Evolutionary conservation across 257 asterid genomes (phyloP).

Genomic region (Cinchona pubescens): DNA sequence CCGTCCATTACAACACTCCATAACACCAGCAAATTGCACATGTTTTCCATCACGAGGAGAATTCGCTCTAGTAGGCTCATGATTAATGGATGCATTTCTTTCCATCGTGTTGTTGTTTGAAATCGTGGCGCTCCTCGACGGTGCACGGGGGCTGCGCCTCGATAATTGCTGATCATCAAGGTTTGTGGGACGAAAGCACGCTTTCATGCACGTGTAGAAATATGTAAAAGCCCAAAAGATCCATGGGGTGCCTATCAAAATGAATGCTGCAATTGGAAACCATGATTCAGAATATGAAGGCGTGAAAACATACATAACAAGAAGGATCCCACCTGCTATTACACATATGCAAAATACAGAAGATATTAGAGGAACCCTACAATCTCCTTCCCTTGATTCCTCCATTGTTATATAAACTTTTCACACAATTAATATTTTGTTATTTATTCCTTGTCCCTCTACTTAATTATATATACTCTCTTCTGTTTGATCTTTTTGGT

Average conservation of each 20-base stretch:
- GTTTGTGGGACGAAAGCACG: not conserved
- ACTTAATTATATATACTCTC: too few relatives aligned
- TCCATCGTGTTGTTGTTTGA: constrained; percentile 9
- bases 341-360: constrained; percentile 29
- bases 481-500: too few relatives aligned
- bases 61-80: not conserved
- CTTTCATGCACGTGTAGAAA: constrained; percentile 31
- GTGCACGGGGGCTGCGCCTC: constrained; percentile 6
- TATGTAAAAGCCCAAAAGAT: constrained; percentile 35
- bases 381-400: constrained; percentile 35
- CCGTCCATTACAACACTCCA: constrained; percentile 12
- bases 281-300: constrained; percentile 32
- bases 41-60: constrained; percentile 9
- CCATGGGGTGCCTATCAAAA: constrained; percentile 36
- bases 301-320: constrained; percentile 25
- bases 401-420: too few relatives aligned
- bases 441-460: too few relatives aligned
- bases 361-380: constrained; percentile 35
- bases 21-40: constrained; percentile 12
- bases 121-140: not conserved
- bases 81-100: constrained; percentile 3
- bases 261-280: constrained; percentile 32
- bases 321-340: constrained; percentile 34
- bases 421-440: too few relatives aligned
- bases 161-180: constrained; percentile 12